Evolutionary conservation across 1,284 basidiomycete genomes (phyloP), one percentile per base, ranked within the genome.

Genomic region (Ceratobasidium sp.): DNA sequence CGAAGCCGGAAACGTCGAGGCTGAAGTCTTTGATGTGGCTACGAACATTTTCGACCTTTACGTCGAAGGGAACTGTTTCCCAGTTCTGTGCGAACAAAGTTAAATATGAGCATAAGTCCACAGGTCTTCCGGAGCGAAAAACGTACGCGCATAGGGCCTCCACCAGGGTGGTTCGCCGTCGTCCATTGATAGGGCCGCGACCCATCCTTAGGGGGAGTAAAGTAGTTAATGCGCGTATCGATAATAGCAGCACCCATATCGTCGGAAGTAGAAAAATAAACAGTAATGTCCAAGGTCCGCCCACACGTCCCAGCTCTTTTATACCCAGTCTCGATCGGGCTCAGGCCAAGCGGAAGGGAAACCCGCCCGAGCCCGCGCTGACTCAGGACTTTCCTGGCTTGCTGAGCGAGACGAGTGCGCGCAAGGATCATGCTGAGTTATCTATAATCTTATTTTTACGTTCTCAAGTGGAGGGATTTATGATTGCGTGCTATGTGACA

Each of bases 1-100:
- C 86, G 81, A 90, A 91, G 0, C 90, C 90, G 3, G 88, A 81
- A 1, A 81, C 86, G 75, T 91, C 89, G 27, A 90, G 84, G 1
- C 83, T 82, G 33, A 84, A 83, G 0, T 81, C 78, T 67, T 83
- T n/a, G 78, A 89, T 87, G 75, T 85, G 87, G 2, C 88, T 89
- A 24, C 89, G 85, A 19, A 90, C 65, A 78, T 90, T 89, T 80
- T 89, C 87, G 75, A 91, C 85, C 22, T 84, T 74, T 0, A 87
- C 82, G 0, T 82, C 47, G 60, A 81, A 80, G 27, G 76, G 22
- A 11, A 76, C 62, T 51, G 36, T 24, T 59, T 27, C 64, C 51
- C 54, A 78, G 73, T 79, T 79, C 56, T 65, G 54, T 27, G 5
- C 7, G 2, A 15, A 36, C 5, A 17, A 17, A 48, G 7, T 57